Percentiles rank a stretch among this genome's conserved stretches.
phyloP scores from a whole-genome alignment of 176 grass and related monocot genomes.

The Oryza rufipogon region DNA sequence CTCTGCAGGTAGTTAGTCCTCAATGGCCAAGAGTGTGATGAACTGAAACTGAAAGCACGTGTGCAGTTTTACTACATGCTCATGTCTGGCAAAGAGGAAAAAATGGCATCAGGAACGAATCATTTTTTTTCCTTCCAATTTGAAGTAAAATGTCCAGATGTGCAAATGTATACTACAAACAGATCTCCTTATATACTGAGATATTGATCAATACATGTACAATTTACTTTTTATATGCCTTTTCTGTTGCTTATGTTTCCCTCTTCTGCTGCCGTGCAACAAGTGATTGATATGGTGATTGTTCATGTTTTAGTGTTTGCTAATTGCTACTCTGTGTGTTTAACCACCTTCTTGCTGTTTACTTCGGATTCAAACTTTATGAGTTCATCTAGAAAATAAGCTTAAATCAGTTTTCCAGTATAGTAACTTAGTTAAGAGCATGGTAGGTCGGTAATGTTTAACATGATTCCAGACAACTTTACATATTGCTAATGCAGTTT shows the following conservation, averaged over 20 bases:
- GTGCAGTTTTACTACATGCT: conserved; percentile 16
- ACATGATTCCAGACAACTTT: neutral
- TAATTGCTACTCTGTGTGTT: neutral
- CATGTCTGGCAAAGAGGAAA: neutral
- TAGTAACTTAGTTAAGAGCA: neutral
- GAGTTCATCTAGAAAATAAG: neutral
- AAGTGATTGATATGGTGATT: neutral
- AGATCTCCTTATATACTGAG: neutral
- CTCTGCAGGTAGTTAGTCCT: conserved; percentile 85
- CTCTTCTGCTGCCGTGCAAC: neutral
- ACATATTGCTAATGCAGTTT: neutral
- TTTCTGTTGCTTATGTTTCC: neutral
- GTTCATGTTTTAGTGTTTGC: too few species aligned
- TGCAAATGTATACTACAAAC: conserved; percentile 13
- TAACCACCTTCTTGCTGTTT: neutral
- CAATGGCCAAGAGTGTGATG: conserved; percentile 91
- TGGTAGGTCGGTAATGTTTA: neutral
- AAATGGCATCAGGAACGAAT: neutral
- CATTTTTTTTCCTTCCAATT: neutral
- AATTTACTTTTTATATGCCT: neutral
- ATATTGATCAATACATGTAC: conserved; percentile 12
- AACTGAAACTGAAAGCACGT: conserved; percentile 7
- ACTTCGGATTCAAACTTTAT: neutral
- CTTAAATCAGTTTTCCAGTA: neutral
- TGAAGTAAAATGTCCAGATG: neutral